Evolutionary conservation across 805 yeast species (phyloP), one percentile per base, ranked within the genome.

Genomic region (Candida nitratophila): DNA sequence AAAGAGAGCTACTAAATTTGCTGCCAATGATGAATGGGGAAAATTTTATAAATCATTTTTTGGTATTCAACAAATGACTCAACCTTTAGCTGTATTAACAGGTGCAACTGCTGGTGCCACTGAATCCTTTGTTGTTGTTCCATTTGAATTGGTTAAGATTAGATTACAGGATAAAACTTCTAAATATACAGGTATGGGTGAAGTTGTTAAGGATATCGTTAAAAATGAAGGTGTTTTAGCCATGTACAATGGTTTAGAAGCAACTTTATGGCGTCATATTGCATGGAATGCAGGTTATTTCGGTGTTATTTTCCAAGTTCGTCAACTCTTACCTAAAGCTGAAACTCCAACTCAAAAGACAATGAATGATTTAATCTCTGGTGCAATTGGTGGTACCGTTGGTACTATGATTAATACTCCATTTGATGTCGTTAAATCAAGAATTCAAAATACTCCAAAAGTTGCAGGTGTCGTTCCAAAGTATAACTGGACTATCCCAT

Each of bases 21-120:
- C 98, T 42, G 96, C 97, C 49, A 93, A 93, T 63, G 99, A 93
- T 63, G 95, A 88, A 64, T 93, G 96, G 84, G 91, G 96, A 43
- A 83, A 83, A 64, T 65, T 89, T 53, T 91, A 89, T 75, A 78
- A 79, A 53, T 71, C 71, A 27, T 61, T 69, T 19, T 88, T 90
- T 62, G 95, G 87, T 42, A 73, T 85, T 38, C 63, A 72, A 9
- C 64, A 76, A 50, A 76, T 85, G 78, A 86, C 72, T 50, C 98
- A 91, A 68, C 79, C 85, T 9, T 70, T 93, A 59, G 88, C 97
- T 2, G 71, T 93, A 44, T 71, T 91, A 53, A 86, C 96, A 36
- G 99, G 99, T 69, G 97, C 98, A 32, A 85, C 95, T 47, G 99
- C 99, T 8, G 99, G 99, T 70, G 95, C 96, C 33, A 83, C 90